phyloP scores from a whole-genome alignment of 306 rosid genomes.

The Malus sieversii region DNA sequence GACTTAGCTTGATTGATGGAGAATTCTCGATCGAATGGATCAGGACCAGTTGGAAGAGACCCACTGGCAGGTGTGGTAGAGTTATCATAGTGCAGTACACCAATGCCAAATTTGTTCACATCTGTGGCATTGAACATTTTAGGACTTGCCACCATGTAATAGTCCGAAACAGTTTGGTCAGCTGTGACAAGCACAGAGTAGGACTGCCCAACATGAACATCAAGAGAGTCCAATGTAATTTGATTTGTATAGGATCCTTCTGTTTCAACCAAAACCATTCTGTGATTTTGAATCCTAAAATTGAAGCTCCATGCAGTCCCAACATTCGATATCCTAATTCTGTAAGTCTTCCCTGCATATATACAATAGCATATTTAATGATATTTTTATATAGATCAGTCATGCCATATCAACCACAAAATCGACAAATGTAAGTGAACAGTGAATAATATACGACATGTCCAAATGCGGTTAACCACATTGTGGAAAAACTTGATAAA shows the following conservation, averaged over 20 bases:
- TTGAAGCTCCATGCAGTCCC: constrained; percentile 59
- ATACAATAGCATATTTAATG: not conserved
- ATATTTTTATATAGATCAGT: not conserved
- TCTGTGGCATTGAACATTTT: constrained; percentile 19
- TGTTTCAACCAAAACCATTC: constrained; percentile 47
- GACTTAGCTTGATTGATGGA: constrained; percentile 49
- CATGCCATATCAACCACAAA: not conserved
- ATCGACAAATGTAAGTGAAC: not conserved
- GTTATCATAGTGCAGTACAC: constrained; percentile 45
- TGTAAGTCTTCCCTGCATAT: constrained; percentile 47
- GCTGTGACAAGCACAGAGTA: constrained; percentile 63
- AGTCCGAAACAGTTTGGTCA: constrained; percentile 38
- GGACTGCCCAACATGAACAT: constrained; percentile 78
- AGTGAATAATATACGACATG: not conserved
- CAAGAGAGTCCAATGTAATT: constrained; percentile 45
- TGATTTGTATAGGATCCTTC: constrained; percentile 64
- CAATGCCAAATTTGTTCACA: constrained; percentile 24
- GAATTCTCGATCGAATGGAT: constrained; percentile 43
- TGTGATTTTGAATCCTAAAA: constrained; percentile 56
- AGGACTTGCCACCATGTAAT: constrained; percentile 62
- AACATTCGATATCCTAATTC: constrained; percentile 66
- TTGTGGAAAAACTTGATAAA: not conserved
- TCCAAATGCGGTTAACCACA: not conserved
- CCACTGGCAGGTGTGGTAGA: constrained; percentile 39
- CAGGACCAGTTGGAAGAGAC: constrained; percentile 44